Percentiles rank a stretch among this genome's conserved stretches.
Evolutionary conservation across 768 basidiomycete genomes (phyloP).

Genomic region (Antrodiella citrinella): DNA sequence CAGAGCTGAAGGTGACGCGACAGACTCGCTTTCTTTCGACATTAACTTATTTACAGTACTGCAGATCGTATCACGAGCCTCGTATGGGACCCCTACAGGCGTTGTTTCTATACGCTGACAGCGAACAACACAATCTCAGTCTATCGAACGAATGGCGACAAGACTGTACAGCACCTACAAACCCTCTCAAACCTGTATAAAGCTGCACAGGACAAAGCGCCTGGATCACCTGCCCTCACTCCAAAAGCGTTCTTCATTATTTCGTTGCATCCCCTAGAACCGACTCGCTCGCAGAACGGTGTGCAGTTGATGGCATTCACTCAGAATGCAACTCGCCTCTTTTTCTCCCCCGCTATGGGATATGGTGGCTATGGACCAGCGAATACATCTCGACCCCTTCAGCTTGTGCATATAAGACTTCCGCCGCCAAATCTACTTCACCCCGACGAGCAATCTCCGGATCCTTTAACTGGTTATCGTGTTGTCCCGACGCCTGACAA

Average conservation of each 20-base stretch:
- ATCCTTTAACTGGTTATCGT: constrained; percentile 24
- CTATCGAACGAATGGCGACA: constrained; percentile 57
- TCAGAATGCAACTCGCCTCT: constrained; percentile 74
- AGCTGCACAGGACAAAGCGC: constrained; percentile 72
- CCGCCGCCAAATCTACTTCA: constrained; percentile 71
- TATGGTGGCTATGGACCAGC: constrained; percentile 33
- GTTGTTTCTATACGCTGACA: constrained; percentile 74
- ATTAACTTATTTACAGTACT: no score
- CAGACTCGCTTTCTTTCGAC: no score
- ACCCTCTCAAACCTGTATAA: constrained; percentile 71
- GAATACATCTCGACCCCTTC: constrained; percentile 36
- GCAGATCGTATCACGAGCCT: constrained; percentile 67
- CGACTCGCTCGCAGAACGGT: constrained; percentile 56
- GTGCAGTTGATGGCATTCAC: constrained; percentile 79
- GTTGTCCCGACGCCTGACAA: constrained; percentile 39
- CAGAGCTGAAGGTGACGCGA: constrained; percentile 63
- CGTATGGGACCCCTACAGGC: constrained; percentile 57
- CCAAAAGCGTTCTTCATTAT: constrained; percentile 65
- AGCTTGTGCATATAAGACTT: constrained; percentile 72
- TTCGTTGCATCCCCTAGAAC: constrained; percentile 59
- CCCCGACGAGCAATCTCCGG: constrained; percentile 49
- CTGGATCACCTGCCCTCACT: constrained; percentile 64
- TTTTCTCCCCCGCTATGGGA: constrained; percentile 51
- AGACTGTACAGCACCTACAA: constrained; percentile 62
- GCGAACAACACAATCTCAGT: constrained; percentile 58